Evolutionary conservation across 1,284 basidiomycete species (phyloP), one percentile per base, ranked within the genome.

Genomic region (Ganoderma lingzhi): DNA sequence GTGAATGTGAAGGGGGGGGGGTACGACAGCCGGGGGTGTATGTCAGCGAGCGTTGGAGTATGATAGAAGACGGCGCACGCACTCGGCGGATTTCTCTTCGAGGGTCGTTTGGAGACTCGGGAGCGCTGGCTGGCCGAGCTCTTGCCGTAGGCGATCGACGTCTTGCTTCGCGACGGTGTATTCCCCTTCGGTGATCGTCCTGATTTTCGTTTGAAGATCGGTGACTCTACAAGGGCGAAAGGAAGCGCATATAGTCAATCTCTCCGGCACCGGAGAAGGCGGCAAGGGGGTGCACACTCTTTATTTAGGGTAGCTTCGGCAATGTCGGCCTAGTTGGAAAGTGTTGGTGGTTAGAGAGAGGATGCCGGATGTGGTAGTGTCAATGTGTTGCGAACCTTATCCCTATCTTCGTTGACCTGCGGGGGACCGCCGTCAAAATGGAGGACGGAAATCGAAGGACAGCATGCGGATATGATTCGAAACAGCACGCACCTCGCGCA

Each of bases 401-500:
- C 92, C 30, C 92, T 86, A 78, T 94, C 91, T 77, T 92, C 90
- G 76, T 93, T 93, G 39, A 94, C 86, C 91, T 93, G 61, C 5
- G 37, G 14, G 19, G 12, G 19, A 39, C 14, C 19, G 37, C 23
- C 23, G 61, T 17, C 53, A 35, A 42, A 55, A 37, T 35, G 51
- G 45, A 35, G 62, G 10, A 23, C 39, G 66, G 39, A 35, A 35
- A 23, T 42, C 32, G 32, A 12, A 63, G 39, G 23, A 41, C 1
- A 37, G 28, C 55, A 30, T 2, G 28, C 39, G 62, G 37, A 51
- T 48, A 62, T 19, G 23, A 30, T 5, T 41, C 10, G 14, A 17
- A 17, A 48, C 9, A 42, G 59, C 17, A 69, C 83, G 51, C 75
- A 90, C 92, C 86, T 93, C 87, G 79, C 88, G 84, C 14, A 94